Base-by-base conservation (phyloP, 352 stramenopile species). In the Globisporangium polare region DNA sequence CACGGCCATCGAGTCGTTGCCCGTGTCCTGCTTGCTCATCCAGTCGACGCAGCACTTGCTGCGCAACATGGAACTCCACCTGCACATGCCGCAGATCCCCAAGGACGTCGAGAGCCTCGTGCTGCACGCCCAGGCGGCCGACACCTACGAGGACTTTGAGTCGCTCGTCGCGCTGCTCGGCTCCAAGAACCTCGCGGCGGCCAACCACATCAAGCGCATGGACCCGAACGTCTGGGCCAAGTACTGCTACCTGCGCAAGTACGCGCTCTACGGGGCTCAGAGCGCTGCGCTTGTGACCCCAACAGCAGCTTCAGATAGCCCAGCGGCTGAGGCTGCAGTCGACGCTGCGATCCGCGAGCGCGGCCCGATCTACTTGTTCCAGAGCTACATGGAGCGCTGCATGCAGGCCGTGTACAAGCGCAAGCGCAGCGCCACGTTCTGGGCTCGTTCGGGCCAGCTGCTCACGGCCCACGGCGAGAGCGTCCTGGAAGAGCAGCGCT, bases 241-340 rank as follows among this genome's bases (percentile, higher is more conserved):
- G 35, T 50, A 80, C 61, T 66, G 69, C n/a, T 82, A 74, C 39
- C 31, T 78, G 18, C 70, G 68, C 50, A 67, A 69, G 10, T 71
- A 79, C 63, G 58, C 71, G 45, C 60, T 82, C 27, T 78, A 80
- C 35, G 69, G 71, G 2, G 76, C 66, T 50, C 71, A 82, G 46
- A 78, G 71, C 24, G 72, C 74, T 3, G 69, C 45, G 13, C 47
- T 79, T 27, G 61, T 58, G 17, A 69, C 73, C 10, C 9, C n/a
- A 18, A 15, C 49, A 9, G 1, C 49, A 17, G 61, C 67, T 41
- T 53, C 63, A 17, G 58, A 73, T 24, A 15, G 2, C 33, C 12
- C 33, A 17, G 66, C 69, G 26, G 10, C 63, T 20, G 58, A 62
- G 13, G 60, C 69, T 49, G 35, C 64, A 29, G 65, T 58, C 18